phyloP scores from a whole-genome alignment of 2,329 filamentous ascomycete genomes.

The Cladophialophora immunda region DNA sequence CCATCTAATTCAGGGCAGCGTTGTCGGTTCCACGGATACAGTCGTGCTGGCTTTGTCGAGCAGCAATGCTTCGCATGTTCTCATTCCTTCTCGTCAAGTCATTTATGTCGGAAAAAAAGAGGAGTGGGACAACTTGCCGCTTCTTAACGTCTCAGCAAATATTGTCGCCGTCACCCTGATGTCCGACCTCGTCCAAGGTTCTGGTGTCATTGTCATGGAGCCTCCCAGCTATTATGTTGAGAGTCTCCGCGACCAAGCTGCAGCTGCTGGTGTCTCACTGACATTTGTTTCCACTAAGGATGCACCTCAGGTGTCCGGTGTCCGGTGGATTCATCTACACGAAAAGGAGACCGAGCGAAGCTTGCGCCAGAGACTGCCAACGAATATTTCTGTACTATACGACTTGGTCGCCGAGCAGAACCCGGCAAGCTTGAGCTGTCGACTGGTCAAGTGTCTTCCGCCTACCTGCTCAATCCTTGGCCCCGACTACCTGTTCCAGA shows the following conservation, averaged over 20 bases:
- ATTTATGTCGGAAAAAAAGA: neutral
- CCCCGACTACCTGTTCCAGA: constrained; percentile 33
- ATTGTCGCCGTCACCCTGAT: neutral
- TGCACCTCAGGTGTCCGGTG: constrained; percentile 7
- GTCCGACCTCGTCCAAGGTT: neutral
- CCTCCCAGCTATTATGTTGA: constrained; percentile 22
- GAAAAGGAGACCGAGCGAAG: constrained; percentile 23
- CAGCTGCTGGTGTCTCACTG: constrained; percentile 19
- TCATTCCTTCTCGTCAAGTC: neutral
- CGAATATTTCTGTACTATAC: constrained; percentile 15
- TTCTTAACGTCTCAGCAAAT: neutral
- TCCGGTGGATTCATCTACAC: constrained; percentile 19
- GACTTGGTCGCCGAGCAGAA: constrained; percentile 25
- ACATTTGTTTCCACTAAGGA: constrained; percentile 15
- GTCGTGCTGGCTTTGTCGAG: neutral
- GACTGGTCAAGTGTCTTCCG: constrained; percentile 20
- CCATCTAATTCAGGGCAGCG: constrained; percentile 17
- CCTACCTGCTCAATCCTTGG: constrained; percentile 17
- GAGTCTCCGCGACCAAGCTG: constrained; percentile 19
- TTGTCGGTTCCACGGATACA: neutral
- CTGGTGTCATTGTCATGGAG: constrained; percentile 7
- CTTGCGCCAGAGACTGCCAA: constrained; percentile 15
- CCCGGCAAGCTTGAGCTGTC: constrained; percentile 21
- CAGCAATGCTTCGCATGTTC: neutral
- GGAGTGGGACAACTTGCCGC: neutral